Percentiles rank a stretch among this genome's conserved stretches.
phyloP scores from a whole-genome alignment of 768 basidiomycete genomes.

The Mrakia hoshinonis region DNA sequence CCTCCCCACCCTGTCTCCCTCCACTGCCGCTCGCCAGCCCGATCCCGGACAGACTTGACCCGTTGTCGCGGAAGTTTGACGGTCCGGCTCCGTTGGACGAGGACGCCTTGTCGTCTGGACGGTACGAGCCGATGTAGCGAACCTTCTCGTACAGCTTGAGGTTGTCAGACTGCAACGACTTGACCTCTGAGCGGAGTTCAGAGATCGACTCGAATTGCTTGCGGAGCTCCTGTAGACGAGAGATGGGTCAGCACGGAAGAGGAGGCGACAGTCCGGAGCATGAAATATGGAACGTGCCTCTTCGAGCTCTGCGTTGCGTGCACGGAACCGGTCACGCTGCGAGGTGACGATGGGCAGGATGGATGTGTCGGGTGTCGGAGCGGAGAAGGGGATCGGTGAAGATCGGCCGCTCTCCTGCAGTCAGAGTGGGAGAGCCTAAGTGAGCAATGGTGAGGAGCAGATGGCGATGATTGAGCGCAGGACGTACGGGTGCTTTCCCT shows the following conservation, averaged over 20 bases:
- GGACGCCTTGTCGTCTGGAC: conserved; percentile 50
- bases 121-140: conserved; percentile 94
- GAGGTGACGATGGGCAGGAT: conserved; percentile 98
- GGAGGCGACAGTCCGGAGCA: no score
- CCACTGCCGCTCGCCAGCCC: conserved; percentile 7
- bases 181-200: conserved; percentile 84
- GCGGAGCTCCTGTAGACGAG: conserved; percentile 64
- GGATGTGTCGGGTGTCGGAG: conserved; percentile 61
- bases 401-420: conserved; percentile 37
- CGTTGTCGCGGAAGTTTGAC: conserved; percentile 1
- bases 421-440: background rate
- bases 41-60: background rate
- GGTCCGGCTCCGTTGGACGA: background rate
- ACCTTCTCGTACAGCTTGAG: conserved; percentile 98
- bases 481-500: background rate
- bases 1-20: conserved; percentile 46
- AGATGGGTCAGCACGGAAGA: background rate
- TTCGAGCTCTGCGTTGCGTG: conserved; percentile 92
- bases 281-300: conserved; percentile 51
- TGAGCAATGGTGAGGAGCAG: background rate
- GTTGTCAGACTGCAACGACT: conserved; percentile 85
- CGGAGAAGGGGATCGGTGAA: conserved; percentile 59
- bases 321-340: conserved; percentile 94
- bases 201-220: conserved; percentile 92
- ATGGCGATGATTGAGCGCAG: no score